These are phyloP conservation scores for Magnaporthiopsis rhizophila DNA, from an alignment of 2,329 filamentous ascomycete species.

Conservation along the genomic window DNA sequence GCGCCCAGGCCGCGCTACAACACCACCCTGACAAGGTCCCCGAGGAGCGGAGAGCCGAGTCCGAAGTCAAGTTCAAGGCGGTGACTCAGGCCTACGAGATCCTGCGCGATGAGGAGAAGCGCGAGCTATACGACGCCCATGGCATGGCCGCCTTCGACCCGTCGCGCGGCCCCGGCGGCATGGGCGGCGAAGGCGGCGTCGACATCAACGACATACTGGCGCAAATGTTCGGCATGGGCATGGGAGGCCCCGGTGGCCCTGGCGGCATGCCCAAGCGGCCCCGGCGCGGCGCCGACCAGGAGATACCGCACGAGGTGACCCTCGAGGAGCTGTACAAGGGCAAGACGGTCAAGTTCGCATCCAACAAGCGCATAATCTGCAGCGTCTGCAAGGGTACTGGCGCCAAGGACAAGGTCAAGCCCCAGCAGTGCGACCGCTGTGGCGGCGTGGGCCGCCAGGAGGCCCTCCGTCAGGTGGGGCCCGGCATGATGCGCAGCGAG, in stretches of 20 bases:
- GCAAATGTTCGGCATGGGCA: conserved; percentile 66
- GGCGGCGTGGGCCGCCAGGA: conserved; percentile 71
- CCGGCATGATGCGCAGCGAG: conserved; percentile 76
- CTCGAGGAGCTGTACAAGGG: conserved; percentile 97
- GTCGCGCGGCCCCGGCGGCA: conserved; percentile 53
- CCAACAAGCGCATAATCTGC: conserved; percentile 90
- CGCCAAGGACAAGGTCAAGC: conserved; percentile 85
- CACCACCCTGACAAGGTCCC: conserved; percentile 95
- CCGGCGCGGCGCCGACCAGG: conserved; percentile 71
- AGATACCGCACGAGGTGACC: conserved; percentile 83
- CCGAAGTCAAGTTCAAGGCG: conserved; percentile 87
- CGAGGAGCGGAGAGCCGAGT: conserved; percentile 73
- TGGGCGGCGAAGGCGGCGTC: conserved; percentile 63
- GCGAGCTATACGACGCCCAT: conserved; percentile 83
- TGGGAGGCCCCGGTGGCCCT: conserved; percentile 49
- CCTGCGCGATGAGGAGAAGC: conserved; percentile 89
- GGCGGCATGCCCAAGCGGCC: conserved; percentile 56
- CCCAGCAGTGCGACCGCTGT: conserved; percentile 75
- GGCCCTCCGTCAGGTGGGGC: conserved; percentile 74
- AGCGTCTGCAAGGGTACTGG: conserved; percentile 79
- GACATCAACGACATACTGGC: conserved; percentile 89
- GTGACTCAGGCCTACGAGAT: conserved; percentile 96
- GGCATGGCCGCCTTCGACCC: conserved; percentile 95
- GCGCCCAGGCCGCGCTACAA: conserved; percentile 64
- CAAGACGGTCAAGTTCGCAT: conserved; percentile 94